phyloP scores from a whole-genome alignment of 495 filamentous ascomycete species.

The Neurospora tetrasperma region DNA sequence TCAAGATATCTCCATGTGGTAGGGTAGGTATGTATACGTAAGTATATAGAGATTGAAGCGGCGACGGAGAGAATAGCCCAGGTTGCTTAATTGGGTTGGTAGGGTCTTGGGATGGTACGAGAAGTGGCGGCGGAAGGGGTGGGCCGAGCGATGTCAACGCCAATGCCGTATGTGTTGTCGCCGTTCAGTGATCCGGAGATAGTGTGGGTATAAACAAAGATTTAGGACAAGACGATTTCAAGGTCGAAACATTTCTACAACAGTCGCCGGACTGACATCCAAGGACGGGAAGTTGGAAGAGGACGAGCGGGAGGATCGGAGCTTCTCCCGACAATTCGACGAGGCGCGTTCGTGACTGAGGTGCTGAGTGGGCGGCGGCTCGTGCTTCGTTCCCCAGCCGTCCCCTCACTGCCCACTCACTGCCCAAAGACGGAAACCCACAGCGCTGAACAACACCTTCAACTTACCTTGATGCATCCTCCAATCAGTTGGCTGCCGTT shows the following conservation, averaged over 20 bases:
- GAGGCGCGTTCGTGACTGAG: neutral
- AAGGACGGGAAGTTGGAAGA: neutral
- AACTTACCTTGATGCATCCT: neutral
- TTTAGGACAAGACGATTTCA: neutral
- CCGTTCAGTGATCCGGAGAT: neutral
- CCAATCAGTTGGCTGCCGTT: neutral
- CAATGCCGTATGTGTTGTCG: neutral
- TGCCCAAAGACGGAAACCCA: neutral
- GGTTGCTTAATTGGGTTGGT: neutral
- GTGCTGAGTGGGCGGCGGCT: neutral
- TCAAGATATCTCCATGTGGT: neutral
- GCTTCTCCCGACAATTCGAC: neutral
- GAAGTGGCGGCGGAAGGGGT: neutral
- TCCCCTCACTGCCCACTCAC: neutral
- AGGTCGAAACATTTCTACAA: neutral
- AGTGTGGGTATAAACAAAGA: neutral
- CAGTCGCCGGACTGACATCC: neutral
- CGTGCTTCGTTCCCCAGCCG: neutral
- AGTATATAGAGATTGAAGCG: neutral
- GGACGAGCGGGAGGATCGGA: neutral
- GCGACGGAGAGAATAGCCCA: neutral
- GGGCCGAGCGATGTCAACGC: neutral
- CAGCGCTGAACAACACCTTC: neutral
- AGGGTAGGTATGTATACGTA: neutral
- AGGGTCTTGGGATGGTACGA: neutral